Conservation (phyloP, 2,329 filamentous ascomycete genomes). For the Tolypocladium tropicale region DNA sequence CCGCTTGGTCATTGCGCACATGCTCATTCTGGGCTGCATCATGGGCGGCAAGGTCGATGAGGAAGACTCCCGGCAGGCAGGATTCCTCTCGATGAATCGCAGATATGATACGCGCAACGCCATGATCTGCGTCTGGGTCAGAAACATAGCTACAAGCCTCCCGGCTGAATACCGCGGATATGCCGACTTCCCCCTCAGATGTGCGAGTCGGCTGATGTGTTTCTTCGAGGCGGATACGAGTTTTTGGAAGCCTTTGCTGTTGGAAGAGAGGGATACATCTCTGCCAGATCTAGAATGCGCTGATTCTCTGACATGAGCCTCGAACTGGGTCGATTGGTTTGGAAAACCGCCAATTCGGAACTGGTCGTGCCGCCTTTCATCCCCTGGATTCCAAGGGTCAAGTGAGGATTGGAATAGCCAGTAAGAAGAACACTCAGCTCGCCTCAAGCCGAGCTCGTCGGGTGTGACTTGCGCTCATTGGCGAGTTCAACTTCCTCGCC, state of each 20-base stretch:
- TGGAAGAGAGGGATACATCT: background rate
- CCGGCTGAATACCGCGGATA: conserved; percentile 19
- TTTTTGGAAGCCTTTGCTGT: background rate
- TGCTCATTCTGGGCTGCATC: conserved; percentile 21
- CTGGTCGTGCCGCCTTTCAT: background rate
- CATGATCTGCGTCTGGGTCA: conserved; percentile 27
- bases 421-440: background rate
- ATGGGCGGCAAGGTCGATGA: conserved; percentile 13
- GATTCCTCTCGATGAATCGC: background rate
- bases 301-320: background rate
- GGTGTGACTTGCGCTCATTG: background rate
- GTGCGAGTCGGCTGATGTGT: conserved; percentile 9
- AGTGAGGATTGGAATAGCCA: background rate
- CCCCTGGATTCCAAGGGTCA: background rate
- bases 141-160: conserved; percentile 21
- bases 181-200: conserved; percentile 20
- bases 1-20: conserved; percentile 26
- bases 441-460: background rate
- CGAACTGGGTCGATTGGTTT: background rate
- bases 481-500: conserved; percentile 7
- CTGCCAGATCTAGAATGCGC: background rate
- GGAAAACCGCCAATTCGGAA: background rate
- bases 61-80: background rate
- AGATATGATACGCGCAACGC: conserved; percentile 12
- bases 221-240: background rate